These are phyloP conservation scores for Stephanodiscus minutulus DNA, from an alignment of 108 stramenopile species.

Conservation along the genomic window DNA sequence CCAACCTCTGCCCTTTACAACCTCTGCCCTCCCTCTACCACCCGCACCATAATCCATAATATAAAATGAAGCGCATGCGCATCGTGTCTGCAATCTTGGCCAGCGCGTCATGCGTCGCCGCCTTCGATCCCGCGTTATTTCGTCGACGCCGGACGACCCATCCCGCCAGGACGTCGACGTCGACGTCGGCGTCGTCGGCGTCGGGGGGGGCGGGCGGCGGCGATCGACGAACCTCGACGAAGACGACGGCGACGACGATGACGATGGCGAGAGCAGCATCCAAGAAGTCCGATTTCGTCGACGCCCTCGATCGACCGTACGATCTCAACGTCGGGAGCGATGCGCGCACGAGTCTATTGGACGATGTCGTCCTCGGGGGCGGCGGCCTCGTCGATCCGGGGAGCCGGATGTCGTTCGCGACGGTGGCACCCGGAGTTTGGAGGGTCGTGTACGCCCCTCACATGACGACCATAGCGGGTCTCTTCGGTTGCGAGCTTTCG, in stretches of 20 bases:
- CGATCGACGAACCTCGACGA: not conserved
- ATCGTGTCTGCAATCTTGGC: not conserved
- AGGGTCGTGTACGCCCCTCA: conserved; percentile 71
- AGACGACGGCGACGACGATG: too few species aligned
- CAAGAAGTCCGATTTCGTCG: conserved; percentile 31
- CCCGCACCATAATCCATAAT: not conserved
- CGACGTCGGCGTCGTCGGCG: not conserved
- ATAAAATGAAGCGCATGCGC: not conserved
- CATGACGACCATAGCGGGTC: conserved; percentile 57
- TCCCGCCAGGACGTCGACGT: not conserved
- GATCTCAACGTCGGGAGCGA: conserved; percentile 45
- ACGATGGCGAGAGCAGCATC: not conserved
- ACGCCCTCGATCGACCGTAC: conserved; percentile 44
- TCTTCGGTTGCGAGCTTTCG: conserved; percentile 27
- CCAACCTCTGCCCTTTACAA: not conserved
- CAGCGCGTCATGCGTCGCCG: conserved; percentile 1
- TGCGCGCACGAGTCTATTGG: conserved; percentile 43
- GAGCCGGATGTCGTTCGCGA: conserved; percentile 42
- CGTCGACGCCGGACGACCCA: not conserved
- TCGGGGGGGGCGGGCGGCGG: not conserved
- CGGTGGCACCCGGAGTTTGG: conserved; percentile 68
- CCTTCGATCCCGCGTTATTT: not conserved
- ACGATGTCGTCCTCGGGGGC: conserved; percentile 34
- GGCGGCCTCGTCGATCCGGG: conserved; percentile 48
- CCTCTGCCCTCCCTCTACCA: not conserved